These are phyloP conservation scores for Mycosphaerella sp. DNA, from an alignment of 2,329 filamentous ascomycete genomes.

Conservation along the genomic window DNA sequence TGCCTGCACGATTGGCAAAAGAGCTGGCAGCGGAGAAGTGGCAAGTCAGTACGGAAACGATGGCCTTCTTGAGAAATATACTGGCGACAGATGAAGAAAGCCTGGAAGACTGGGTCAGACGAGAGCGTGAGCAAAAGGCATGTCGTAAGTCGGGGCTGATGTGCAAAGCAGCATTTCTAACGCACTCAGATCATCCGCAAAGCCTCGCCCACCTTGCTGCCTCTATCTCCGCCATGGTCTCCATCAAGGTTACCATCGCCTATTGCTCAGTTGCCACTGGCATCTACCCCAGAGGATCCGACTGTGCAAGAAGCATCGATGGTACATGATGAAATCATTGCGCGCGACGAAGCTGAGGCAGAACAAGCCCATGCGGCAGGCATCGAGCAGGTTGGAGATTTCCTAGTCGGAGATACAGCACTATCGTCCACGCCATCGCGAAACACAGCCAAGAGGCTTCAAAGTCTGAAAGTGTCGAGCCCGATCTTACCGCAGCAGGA, in stretches of 20 bases:
- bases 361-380: conserved; percentile 17
- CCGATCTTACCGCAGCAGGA: conserved; percentile 39
- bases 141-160: not conserved
- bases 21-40: conserved; percentile 34
- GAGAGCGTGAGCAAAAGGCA: conserved; percentile 27
- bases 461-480: conserved; percentile 41
- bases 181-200: conserved; percentile 30
- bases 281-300: conserved; percentile 29
- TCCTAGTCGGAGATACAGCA: not conserved
- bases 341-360: conserved; percentile 23
- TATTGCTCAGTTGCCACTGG: conserved; percentile 28
- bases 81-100: conserved; percentile 22
- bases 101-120: conserved; percentile 7
- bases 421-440: conserved; percentile 28
- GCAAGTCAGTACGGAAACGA: conserved; percentile 32
- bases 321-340: conserved; percentile 29
- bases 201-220: conserved; percentile 44
- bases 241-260: conserved; percentile 27
- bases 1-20: conserved; percentile 15
- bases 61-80: conserved; percentile 35
- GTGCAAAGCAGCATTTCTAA: conserved; percentile 9
- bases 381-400: not conserved
- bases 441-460: conserved; percentile 29
- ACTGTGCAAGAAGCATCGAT: conserved; percentile 23
- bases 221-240: conserved; percentile 37